Base-by-base conservation (phyloP, 2,329 filamentous ascomycete species). In the Aspergillus puulaauensis region DNA sequence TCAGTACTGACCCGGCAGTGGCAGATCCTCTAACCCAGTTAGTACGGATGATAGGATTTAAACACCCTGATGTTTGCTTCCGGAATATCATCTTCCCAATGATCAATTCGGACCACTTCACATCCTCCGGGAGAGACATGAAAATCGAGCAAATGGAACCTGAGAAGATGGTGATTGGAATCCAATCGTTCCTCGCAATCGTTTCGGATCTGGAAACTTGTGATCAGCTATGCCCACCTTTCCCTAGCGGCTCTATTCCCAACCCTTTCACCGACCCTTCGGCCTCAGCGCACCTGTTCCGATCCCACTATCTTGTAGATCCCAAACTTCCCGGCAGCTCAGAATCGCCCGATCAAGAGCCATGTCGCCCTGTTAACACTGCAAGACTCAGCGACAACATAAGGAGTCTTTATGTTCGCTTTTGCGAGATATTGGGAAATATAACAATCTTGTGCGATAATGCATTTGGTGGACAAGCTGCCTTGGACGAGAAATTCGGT, bases 401-500 rank as follows among this genome's bases (percentile, higher is more conserved):
- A 0, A 89, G 88, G 67, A 90, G 95, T 44, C 95, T 91, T 70
- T 97, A 98, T 73, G 82, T 88, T 54, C 89, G 89, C 52, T 99
- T 99, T 66, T 98, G 93, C 70, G 91, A 96, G 71, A 93, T 99
- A 23, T 79, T 99, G 7, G 95, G 93, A 24, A 96, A 96, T 71
- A 96, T 99, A 56, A 96, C 93, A 2, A 90, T 98, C 45, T 88
- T 98, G 35, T 99, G 95, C 74, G 95, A 99, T 73, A 95, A 96
- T 67, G 90, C 93, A 0, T 99, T 99, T 77, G 96, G 95, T 52
- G 95, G 95, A 0, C 95, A 99, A 77, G 95, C 93, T 33, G 91
- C 91, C 0, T 76, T 98, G 48, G 95, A 99, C 69, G 96, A 99
- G 73, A 98, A 97, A 70, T 96, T 98, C 71, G 90, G 85, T 60